Percentiles rank a stretch among this genome's conserved stretches.
Evolutionary conservation across 1,284 basidiomycete species (phyloP).

Genomic region (Irpex rosettiformis): DNA sequence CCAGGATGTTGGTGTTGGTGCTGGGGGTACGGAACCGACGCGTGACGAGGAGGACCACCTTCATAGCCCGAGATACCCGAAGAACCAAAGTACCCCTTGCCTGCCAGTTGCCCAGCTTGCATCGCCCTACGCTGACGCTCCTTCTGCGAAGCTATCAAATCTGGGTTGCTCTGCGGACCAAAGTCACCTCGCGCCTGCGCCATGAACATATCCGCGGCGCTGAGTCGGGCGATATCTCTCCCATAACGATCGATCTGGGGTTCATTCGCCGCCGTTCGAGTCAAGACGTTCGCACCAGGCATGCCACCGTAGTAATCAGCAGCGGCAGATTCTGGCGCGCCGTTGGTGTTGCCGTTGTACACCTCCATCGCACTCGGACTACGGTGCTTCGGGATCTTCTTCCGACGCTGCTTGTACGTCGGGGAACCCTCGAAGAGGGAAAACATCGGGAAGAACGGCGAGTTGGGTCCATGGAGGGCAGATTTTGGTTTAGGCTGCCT

Average conservation of each 20-base stretch:
- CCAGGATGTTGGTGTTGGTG: constrained; percentile 1
- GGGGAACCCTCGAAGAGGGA: constrained; percentile 81
- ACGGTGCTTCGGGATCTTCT: constrained; percentile 49
- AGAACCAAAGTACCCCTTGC: constrained; percentile 7
- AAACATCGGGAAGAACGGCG: constrained; percentile 63
- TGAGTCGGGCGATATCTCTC: constrained; percentile 32
- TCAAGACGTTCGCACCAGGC: background rate
- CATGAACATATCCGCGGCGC: constrained; percentile 62
- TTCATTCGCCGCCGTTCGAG: constrained; percentile 17
- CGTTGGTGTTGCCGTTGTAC: constrained; percentile 5
- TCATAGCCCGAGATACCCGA: background rate
- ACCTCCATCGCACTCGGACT: constrained; percentile 12
- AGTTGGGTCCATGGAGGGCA: constrained; percentile 30
- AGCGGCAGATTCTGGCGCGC: no score
- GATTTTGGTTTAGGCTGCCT: constrained; percentile 6
- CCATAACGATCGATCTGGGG: constrained; percentile 30
- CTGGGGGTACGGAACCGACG: background rate
- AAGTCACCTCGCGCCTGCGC: constrained; percentile 58
- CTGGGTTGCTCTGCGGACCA: constrained; percentile 27
- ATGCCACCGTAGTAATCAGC: background rate
- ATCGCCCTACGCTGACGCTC: constrained; percentile 29
- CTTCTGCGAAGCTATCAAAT: constrained; percentile 27
- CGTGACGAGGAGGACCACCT: background rate
- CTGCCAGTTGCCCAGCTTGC: constrained; percentile 12
- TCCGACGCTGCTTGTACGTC: constrained; percentile 83